These are phyloP conservation scores for Argentina anserina DNA, from an alignment of 306 rosid genomes.

Conservation along the genomic window DNA sequence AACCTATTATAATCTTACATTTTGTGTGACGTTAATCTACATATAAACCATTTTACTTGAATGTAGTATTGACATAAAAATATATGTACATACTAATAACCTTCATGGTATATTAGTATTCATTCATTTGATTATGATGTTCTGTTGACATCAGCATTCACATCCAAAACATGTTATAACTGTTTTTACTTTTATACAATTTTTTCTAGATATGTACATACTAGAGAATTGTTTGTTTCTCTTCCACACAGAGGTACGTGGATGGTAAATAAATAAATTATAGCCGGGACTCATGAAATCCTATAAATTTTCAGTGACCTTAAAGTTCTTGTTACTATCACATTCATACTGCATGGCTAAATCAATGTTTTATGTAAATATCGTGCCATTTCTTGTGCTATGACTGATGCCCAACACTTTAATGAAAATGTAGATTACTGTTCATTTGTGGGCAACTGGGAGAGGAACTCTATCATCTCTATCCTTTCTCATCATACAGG, in stretches of 20 bases:
- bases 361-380: constrained; percentile 16
- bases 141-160: neutral
- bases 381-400: neutral
- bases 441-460: constrained; percentile 88
- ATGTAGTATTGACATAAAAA: neutral
- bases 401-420: constrained; percentile 23
- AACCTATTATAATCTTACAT: constrained; percentile 15
- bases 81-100: neutral
- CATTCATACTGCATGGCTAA: constrained; percentile 5
- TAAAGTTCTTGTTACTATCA: neutral
- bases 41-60: neutral
- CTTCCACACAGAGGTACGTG: neutral
- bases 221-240: neutral
- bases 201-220: neutral
- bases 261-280: neutral
- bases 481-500: constrained; percentile 64
- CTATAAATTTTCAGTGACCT: neutral
- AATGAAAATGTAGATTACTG: constrained; percentile 59
- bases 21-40: too few relatives aligned
- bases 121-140: neutral
- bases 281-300: neutral
- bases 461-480: constrained; percentile 58
- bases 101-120: neutral
- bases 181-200: neutral
- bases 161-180: neutral